Base-by-base conservation (phyloP, 495 filamentous ascomycete species). In the Xylaria grammica region DNA sequence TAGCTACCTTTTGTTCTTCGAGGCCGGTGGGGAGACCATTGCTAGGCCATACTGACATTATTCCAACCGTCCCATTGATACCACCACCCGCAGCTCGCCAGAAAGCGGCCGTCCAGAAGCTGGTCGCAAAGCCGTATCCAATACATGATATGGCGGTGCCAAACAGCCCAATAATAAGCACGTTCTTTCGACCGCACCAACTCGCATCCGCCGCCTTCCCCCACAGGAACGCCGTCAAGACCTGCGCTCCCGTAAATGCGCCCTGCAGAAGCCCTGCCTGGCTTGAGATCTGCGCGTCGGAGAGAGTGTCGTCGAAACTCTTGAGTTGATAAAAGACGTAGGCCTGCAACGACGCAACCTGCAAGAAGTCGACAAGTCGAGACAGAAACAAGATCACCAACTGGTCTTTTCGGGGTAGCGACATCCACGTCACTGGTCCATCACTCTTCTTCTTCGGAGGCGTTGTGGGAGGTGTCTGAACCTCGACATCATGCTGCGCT, bases 171-270 rank as follows among this genome's bases (percentile, higher is more conserved):
- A 91, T 82, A 26, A 91, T 75, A 54, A 92, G 76, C 22, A 90
- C 87, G 51, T 81, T 84, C 68, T 89, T 90, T 19, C 90, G 79
- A 7, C 90, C 90, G 29, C 84, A 81, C 79, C 82, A 81, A 60
- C 87, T 84, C 0, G 83, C 82, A 77, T 91, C 89, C 0, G 88
- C 86, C 26, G 85, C 80, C 13, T 87, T 81, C n/a, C 90, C 90
- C 89, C 89, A 91, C 13, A 88, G 74, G 56, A 92, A 88, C 1
- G 88, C 89, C 4, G 89, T 91, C 27, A 88, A 79, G 67, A 91
- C 90, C 73, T 92, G 90, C n/a, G 88, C 87, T 11, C 85, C 87
- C 0, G 90, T 88, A 64, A 91, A 92, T 36, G 83, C 82, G 29
- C 86, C 88, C 65, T 89, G 86, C 52, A 92, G 81, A 30, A 91